A percentile compares a stretch with the other conserved stretches of the same genome.
Evolutionary conservation across 805 yeast genomes (phyloP).

Genomic region (Yamadazyma scolyti): DNA sequence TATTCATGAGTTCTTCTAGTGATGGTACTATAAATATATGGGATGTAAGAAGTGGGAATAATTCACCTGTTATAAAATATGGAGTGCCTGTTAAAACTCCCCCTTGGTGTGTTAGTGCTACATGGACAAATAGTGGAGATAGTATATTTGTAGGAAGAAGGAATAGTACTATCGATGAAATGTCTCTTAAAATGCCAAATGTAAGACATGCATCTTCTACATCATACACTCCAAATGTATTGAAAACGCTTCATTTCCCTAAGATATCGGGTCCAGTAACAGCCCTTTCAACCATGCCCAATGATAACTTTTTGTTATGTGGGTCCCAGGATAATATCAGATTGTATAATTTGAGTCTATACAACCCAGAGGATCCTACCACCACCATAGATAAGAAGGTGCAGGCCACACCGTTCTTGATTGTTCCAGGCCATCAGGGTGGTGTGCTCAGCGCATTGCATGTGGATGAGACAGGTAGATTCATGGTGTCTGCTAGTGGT

Average conservation of each 20-base stretch:
- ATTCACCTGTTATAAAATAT: slow-evolving; percentile 41
- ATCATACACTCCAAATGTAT: slow-evolving; percentile 40
- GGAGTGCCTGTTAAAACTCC: slow-evolving; percentile 66
- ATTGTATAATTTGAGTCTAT: slow-evolving; percentile 65
- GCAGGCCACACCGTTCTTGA: slow-evolving; percentile 70
- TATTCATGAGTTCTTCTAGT: slow-evolving; percentile 75
- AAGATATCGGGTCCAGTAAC: slow-evolving; percentile 88
- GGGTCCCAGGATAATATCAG: slow-evolving; percentile 91
- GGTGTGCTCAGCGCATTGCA: slow-evolving; percentile 74
- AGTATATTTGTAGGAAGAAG: slow-evolving; percentile 81
- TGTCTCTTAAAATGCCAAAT: slow-evolving; percentile 58
- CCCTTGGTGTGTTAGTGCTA: slow-evolving; percentile 90
- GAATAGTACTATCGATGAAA: slow-evolving; percentile 81
- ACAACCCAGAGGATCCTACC: slow-evolving; percentile 27
- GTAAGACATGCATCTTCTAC: slow-evolving; percentile 14
- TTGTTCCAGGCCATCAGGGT: slow-evolving; percentile 96
- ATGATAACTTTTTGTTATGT: slow-evolving; percentile 72
- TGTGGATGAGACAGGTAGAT: slow-evolving; percentile 84
- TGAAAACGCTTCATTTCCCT: slow-evolving; percentile 69
- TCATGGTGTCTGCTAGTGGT: slow-evolving; percentile 88
- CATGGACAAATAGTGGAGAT: slow-evolving; percentile 86
- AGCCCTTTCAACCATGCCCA: slow-evolving; percentile 75
- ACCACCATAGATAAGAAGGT: slow-evolving; percentile 29
- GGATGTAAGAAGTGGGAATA: slow-evolving; percentile 58
- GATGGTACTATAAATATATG: slow-evolving; percentile 81